Percentiles rank a stretch among this genome's conserved stretches.
Conservation (phyloP, 2,329 filamentous ascomycete species). For the Apiospora kogelbergensis region DNA sequence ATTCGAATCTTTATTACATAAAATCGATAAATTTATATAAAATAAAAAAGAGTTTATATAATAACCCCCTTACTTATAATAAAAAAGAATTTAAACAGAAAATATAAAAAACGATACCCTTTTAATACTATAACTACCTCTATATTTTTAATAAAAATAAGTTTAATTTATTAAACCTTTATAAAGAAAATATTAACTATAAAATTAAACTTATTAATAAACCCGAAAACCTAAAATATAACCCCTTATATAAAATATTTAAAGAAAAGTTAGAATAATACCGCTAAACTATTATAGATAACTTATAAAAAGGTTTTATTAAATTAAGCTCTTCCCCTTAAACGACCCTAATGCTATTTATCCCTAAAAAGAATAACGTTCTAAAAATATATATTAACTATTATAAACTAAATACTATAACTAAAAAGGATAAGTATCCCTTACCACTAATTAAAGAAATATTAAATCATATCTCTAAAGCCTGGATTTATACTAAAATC, state of each 20-base stretch:
- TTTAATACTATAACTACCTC: too few species aligned
- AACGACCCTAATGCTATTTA: not conserved
- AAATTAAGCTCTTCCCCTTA: not conserved
- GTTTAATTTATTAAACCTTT: not conserved
- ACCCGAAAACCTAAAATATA: not conserved
- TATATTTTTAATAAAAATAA: not conserved
- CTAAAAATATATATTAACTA: not conserved
- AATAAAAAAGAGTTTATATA: not conserved
- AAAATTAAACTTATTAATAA: not conserved
- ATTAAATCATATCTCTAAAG: too few species aligned
- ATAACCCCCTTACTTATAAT: not conserved
- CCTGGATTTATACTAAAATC: too few species aligned
- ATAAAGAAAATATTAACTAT: too few species aligned
- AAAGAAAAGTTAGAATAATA: not conserved
- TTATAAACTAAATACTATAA: not conserved
- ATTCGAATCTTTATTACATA: too few species aligned
- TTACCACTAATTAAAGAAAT: not conserved
- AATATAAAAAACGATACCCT: not conserved
- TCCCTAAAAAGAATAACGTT: not conserved
- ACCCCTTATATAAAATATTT: not conserved
- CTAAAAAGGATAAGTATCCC: not conserved
- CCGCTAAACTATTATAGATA: not conserved
- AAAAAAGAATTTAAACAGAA: not conserved
- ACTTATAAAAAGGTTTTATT: not conserved
- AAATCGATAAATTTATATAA: conserved; percentile 4